Evolutionary conservation across 228 moss, liverwort and hornwort species (phyloP).

Genomic region (Sphagnum magellanicum): DNA sequence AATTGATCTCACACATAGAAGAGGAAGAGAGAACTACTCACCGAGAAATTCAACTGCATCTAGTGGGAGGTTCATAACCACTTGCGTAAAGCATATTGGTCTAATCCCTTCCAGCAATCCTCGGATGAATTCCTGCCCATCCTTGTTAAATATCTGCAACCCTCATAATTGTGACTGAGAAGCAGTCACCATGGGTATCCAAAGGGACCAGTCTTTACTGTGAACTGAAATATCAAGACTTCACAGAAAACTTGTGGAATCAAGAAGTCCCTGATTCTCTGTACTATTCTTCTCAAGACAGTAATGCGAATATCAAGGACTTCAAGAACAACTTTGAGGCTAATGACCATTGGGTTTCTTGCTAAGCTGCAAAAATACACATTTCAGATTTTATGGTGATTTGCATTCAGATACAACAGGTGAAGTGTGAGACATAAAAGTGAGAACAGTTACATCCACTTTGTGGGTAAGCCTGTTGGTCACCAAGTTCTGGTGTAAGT

Average conservation of each 20-base stretch:
- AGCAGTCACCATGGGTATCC: background rate
- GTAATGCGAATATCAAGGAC: too few relatives aligned
- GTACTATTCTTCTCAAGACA: background rate
- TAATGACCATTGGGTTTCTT: too few relatives aligned
- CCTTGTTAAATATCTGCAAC: slow-evolving; percentile 66
- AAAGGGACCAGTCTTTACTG: too few relatives aligned
- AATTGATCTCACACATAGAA: background rate
- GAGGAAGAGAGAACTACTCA: slow-evolving; percentile 1
- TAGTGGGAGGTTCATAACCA: slow-evolving; percentile 82
- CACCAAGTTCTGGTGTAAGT: slow-evolving; percentile 62
- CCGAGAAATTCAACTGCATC: slow-evolving; percentile 70
- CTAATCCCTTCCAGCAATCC: slow-evolving; percentile 35
- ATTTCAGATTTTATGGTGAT: background rate
- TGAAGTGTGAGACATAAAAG: background rate
- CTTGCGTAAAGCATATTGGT: slow-evolving; percentile 60
- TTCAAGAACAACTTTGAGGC: too few relatives aligned
- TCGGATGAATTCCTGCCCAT: slow-evolving; percentile 54
- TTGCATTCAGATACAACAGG: too few relatives aligned
- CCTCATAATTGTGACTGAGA: background rate
- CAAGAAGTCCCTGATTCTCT: background rate
- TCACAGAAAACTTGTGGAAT: background rate
- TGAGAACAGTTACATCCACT: slow-evolving; percentile 49
- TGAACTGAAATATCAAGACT: too few relatives aligned
- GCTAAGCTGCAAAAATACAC: background rate
- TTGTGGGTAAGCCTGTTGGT: slow-evolving; percentile 51